Conservation (phyloP, 1,284 basidiomycete genomes). For the Amylostereum areolatum region DNA sequence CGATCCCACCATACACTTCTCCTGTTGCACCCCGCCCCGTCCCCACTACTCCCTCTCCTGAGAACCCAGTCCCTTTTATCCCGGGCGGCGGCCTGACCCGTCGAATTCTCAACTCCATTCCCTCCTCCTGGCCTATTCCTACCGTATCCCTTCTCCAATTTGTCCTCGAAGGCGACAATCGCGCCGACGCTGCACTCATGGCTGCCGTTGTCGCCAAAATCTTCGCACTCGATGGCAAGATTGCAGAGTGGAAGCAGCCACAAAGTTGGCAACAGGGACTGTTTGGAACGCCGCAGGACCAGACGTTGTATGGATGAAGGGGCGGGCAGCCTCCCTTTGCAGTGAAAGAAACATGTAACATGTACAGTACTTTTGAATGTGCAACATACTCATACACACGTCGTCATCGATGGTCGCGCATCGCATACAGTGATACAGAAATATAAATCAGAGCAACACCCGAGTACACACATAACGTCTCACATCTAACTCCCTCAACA, state of each 20-base stretch:
- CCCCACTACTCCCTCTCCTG: constrained; percentile 22
- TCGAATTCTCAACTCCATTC: constrained; percentile 53
- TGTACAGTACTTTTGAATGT: not conserved
- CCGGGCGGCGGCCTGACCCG: constrained; percentile 72
- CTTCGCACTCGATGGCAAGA: constrained; percentile 30
- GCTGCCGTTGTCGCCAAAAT: constrained; percentile 48
- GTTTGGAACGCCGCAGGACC: constrained; percentile 68
- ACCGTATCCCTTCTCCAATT: constrained; percentile 57
- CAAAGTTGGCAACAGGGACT: constrained; percentile 60
- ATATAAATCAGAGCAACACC: too few species aligned
- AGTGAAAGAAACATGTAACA: not conserved
- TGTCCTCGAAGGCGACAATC: constrained; percentile 75
- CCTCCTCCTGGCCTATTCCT: constrained; percentile 51
- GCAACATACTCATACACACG: not conserved
- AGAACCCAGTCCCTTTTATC: constrained; percentile 48
- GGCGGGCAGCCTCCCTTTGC: not conserved
- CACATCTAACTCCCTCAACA: too few species aligned
- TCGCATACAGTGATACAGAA: too few species aligned
- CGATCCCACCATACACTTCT: constrained; percentile 46
- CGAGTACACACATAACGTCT: too few species aligned
- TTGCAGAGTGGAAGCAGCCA: constrained; percentile 52
- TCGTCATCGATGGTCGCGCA: too few species aligned
- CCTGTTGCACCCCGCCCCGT: constrained; percentile 31
- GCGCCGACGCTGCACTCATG: constrained; percentile 60
- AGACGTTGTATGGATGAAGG: constrained; percentile 57